phyloP scores from a whole-genome alignment of 2,329 filamentous ascomycete species.

The Pseudocercospora musae region DNA sequence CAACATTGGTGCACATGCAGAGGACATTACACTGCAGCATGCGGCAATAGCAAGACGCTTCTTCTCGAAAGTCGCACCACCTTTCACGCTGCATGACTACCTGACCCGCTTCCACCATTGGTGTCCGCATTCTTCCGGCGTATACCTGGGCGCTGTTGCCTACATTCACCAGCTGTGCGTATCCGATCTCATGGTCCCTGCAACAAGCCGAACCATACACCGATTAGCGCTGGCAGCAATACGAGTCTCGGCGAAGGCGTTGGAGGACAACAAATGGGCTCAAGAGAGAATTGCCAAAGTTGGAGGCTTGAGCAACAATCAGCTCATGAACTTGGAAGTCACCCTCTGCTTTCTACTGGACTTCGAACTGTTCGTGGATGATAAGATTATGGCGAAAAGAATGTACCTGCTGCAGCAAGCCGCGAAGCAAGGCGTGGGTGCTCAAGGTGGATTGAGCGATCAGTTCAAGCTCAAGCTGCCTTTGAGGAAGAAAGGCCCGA shows the following conservation, averaged over 20 bases:
- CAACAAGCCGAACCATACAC: slow-evolving; percentile 82
- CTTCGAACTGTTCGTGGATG: slow-evolving; percentile 61
- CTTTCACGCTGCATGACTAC: slow-evolving; percentile 80
- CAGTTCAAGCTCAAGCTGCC: slow-evolving; percentile 34
- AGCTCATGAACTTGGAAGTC: slow-evolving; percentile 82
- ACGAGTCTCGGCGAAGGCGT: slow-evolving; percentile 84
- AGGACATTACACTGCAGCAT: slow-evolving; percentile 74
- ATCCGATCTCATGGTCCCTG: slow-evolving; percentile 68
- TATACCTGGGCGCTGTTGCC: slow-evolving; percentile 83
- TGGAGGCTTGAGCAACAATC: slow-evolving; percentile 77
- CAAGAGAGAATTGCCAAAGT: slow-evolving; percentile 82
- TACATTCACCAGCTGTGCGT: slow-evolving; percentile 84
- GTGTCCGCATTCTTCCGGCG: slow-evolving; percentile 89
- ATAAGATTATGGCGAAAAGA: slow-evolving; percentile 31
- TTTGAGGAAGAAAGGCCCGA: slow-evolving; percentile 20
- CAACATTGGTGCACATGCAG: slow-evolving; percentile 60
- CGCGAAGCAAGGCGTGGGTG: slow-evolving; percentile 27
- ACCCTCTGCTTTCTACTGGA: slow-evolving; percentile 66
- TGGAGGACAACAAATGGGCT: slow-evolving; percentile 88
- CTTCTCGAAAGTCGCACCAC: slow-evolving; percentile 82
- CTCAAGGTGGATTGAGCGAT: slow-evolving; percentile 27
- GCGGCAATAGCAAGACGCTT: slow-evolving; percentile 87
- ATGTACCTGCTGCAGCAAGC: slow-evolving; percentile 37
- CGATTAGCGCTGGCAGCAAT: slow-evolving; percentile 79
- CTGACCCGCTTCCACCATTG: slow-evolving; percentile 81